Base-by-base conservation (phyloP, 305 asterid species). In the Fraxinus dipetala region DNA sequence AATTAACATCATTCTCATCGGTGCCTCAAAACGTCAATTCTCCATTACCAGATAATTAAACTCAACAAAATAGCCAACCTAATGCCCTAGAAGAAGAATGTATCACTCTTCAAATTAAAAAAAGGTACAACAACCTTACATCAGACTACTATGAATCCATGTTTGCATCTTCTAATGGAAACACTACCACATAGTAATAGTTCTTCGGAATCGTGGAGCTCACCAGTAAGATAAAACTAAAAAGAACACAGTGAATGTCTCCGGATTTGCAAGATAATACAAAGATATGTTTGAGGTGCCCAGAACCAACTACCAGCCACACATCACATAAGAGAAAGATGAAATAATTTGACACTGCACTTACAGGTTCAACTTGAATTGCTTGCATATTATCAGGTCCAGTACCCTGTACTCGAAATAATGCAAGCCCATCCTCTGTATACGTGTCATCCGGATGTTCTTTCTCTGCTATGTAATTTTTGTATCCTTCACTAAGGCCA, bases 331-430 rank as follows among this genome's bases (percentile, higher is more conserved):
- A 24, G 72, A 75, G 38, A 26, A 2, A 34, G 59, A 72, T 5
- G 6, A 28, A 36, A 28, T n/a, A 81, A 84, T 11, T 31, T 43
- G 28, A 76, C 78, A 72, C 11, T 22, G 34, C 75, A 83, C 91
- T 86, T 87, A 94, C 98, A 24, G 93, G 95, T 81, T 93, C 96
- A 74, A 93, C 97, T 94, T 94, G 98, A 88, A 94, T 89, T 83
- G 97, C 95, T 89, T 93, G 97, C 95, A 92, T 94, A 84, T 92
- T 89, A 75, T 84, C 86, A 1, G 92, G 85, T 48, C 95, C 92
- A 65, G 90, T 91, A 81, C 98, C 97, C 85, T 94, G 97, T 80
- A 94, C 92, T 85, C 93, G 93, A 78, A 93, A 94, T 59, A 94
- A 82, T 40, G 97, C 97, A 63, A 91, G 84, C 72, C 88, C 90